Evolutionary conservation across 495 filamentous ascomycete species (phyloP), one percentile per base, ranked within the genome.

Genomic region (Chaetomium fimeti): DNA sequence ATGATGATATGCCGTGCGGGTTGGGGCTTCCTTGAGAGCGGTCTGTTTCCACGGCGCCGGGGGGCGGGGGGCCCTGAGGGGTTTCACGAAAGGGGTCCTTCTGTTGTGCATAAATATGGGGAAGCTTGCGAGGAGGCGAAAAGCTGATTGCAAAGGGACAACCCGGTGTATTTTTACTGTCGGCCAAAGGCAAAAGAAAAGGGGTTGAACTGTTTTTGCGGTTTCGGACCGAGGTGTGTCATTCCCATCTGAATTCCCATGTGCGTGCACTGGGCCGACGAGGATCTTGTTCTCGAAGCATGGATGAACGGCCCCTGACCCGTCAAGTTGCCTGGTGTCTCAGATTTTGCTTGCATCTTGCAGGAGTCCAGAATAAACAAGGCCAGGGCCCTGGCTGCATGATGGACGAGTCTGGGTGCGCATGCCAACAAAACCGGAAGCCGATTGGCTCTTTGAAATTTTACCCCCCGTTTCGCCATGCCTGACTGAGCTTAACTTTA

Each of bases 371-470:
- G 40, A 43, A 18, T 43, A 43, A 43, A 43, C 7, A 36, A 36
- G 12, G 32, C 16, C 40, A 15, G 16, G 40, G 16, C 40, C 40
- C 40, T 43, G 13, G 40, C 15, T 43, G 40, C 40, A 43, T 43
- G 16, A 43, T 43, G 40, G 40, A 43, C 40, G 16, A 43, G 40
- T 18, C 40, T 18, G 13, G 16, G 3, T 43, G 45, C 18, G 20
- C 45, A n/a, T 20, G n/a, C n/a, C 45, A 49, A 49, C 1, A 1
- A 11, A 2, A 20, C 45, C 9, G 12, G n/a, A 20, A 49, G 45
- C 54, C 54, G 29, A 61, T 61, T 61, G 58, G 58, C 29, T 20
- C 45, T 15, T n/a, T 40, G 45, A 49, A 25, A 38, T 52, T 52
- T 47, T 18, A 25, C 20, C 28, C 45, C 58, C 58, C 32, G 47